A percentile compares a stretch with the other conserved stretches of the same genome.
phyloP scores from a whole-genome alignment of 2,329 filamentous ascomycete genomes.

The Emmonsiellopsis sp. region DNA sequence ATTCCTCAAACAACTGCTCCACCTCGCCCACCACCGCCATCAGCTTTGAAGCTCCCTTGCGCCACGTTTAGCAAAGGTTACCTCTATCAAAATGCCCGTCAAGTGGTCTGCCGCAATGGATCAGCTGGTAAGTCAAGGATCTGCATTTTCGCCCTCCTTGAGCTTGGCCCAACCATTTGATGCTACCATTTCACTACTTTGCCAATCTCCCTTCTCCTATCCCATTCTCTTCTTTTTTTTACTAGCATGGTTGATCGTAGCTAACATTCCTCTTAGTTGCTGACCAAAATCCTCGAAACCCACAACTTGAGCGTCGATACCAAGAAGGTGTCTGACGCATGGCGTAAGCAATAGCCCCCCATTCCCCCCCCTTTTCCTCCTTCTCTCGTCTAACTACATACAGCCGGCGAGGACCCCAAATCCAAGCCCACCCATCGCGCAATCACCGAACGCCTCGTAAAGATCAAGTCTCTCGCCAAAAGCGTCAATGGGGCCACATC shows the following conservation, averaged over 20 bases:
- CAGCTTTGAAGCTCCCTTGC: neutral
- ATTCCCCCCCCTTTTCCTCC: neutral
- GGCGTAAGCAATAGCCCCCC: constrained; percentile 24
- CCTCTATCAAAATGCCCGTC: constrained; percentile 22
- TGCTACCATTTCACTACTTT: neutral
- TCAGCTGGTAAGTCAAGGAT: constrained; percentile 20
- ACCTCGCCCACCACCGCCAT: neutral
- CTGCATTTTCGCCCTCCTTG: neutral
- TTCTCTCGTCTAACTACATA: neutral
- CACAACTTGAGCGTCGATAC: constrained; percentile 26
- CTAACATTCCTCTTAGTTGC: constrained; percentile 19
- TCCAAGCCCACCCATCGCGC: constrained; percentile 29
- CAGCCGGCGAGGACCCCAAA: constrained; percentile 11
- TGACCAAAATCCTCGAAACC: constrained; percentile 32
- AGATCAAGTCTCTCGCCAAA: constrained; percentile 18
- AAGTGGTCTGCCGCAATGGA: constrained; percentile 29
- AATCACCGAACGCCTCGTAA: constrained; percentile 28
- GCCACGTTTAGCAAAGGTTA: neutral
- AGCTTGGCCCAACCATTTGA: neutral
- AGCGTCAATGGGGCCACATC: constrained; percentile 4
- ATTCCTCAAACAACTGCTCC: neutral
- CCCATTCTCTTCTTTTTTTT: neutral
- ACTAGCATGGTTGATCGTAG: neutral
- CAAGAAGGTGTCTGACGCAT: constrained; percentile 25
- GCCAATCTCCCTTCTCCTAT: neutral